Conservation (phyloP, 495 filamentous ascomycete genomes). For the Acidomyces sp. region DNA sequence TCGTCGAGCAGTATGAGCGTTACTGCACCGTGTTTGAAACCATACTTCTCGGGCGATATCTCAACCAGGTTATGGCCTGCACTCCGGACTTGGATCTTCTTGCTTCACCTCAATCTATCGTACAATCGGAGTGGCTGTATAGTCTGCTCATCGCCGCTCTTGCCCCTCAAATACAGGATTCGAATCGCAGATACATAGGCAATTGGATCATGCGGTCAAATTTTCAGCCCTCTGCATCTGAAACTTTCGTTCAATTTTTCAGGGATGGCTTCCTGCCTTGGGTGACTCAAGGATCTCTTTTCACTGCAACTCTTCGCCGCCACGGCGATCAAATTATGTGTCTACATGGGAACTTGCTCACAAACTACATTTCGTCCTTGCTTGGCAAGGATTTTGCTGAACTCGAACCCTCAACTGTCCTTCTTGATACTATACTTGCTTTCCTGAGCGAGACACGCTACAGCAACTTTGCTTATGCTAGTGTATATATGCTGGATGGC, state of each 20-base stretch:
- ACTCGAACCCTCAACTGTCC: neutral
- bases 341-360: slow-evolving; percentile 23
- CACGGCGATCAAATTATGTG: slow-evolving; percentile 12
- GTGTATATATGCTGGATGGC: slow-evolving; percentile 25
- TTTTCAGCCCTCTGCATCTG: slow-evolving; percentile 4
- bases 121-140: slow-evolving; percentile 18
- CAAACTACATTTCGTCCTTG: slow-evolving; percentile 11
- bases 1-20: slow-evolving; percentile 22
- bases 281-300: slow-evolving; percentile 29
- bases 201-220: slow-evolving; percentile 25
- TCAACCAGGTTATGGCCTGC: slow-evolving; percentile 31
- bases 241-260: slow-evolving; percentile 18
- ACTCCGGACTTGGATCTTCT: slow-evolving; percentile 24
- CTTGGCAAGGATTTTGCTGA: slow-evolving; percentile 4
- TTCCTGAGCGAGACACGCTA: slow-evolving; percentile 14
- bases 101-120: slow-evolving; percentile 10
- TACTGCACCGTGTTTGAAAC: slow-evolving; percentile 30
- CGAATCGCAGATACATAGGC: slow-evolving; percentile 28
- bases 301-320: slow-evolving; percentile 23
- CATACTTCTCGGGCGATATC: slow-evolving; percentile 29
- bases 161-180: slow-evolving; percentile 24
- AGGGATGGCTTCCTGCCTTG: slow-evolving; percentile 25
- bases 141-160: slow-evolving; percentile 24
- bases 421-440: slow-evolving; percentile 13
- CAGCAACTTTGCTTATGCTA: slow-evolving; percentile 23